Evolutionary conservation across 257 asterid species (phyloP).

Genomic region (Primulina tabacum): DNA sequence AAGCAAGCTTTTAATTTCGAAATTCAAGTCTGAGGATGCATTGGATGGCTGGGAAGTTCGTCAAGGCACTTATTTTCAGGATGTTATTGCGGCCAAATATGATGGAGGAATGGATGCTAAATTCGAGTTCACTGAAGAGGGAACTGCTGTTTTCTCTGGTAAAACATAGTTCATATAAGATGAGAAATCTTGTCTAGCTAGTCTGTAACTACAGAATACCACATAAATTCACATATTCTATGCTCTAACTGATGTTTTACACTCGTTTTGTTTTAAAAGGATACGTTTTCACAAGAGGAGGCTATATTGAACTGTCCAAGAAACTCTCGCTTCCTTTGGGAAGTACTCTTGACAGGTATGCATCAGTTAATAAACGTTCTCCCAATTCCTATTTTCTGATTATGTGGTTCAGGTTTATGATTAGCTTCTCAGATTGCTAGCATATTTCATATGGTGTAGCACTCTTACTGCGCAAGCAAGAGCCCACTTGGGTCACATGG

Average conservation of each 20-base stretch:
- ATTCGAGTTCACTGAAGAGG: conserved; percentile 70
- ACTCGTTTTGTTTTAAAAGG: conserved; percentile 39
- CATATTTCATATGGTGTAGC: background rate
- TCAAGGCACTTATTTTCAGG: conserved; percentile 87
- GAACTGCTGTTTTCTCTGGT: conserved; percentile 82
- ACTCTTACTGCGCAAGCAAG: background rate
- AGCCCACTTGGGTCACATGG: background rate
- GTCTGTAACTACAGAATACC: conserved; percentile 11
- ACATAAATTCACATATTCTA: background rate
- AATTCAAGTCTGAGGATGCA: conserved; percentile 80
- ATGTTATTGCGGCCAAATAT: conserved; percentile 65
- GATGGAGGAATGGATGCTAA: conserved; percentile 98
- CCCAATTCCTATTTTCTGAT: background rate
- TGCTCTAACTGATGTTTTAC: background rate
- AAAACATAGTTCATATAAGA: conserved; percentile 3
- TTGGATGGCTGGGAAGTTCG: conserved; percentile 91
- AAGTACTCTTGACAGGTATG: conserved; percentile 86
- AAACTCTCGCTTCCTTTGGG: conserved; percentile 87
- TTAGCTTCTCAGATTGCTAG: background rate
- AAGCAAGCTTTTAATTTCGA: conserved; percentile 85
- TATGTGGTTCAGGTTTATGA: no score
- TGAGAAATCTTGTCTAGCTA: background rate
- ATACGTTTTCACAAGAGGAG: conserved; percentile 88
- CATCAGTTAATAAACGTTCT: conserved; percentile 3
- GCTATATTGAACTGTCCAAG: conserved; percentile 71